Evolutionary conservation across 1,284 basidiomycete species (phyloP).

Genomic region (Rhizopogon hawkerae): DNA sequence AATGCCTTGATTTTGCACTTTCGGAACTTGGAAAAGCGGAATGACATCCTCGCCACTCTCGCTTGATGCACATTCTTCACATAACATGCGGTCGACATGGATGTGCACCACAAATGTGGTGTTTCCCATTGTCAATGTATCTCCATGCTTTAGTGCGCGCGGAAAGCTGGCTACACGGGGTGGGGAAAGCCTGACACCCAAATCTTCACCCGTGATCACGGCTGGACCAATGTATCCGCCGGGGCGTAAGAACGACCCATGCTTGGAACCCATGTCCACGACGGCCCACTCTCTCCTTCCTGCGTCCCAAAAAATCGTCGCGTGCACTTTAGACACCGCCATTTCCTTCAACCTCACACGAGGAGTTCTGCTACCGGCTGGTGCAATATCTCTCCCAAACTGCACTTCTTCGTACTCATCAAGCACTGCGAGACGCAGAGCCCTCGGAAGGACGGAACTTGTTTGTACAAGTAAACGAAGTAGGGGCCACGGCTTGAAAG

Average conservation of each 20-base stretch:
- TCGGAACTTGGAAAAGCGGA: slow-evolving; percentile 43
- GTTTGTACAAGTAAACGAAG: slow-evolving; percentile 51
- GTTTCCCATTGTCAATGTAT: slow-evolving; percentile 55
- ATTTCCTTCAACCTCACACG: slow-evolving; percentile 71
- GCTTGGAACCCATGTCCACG: slow-evolving; percentile 76
- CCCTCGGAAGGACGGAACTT: slow-evolving; percentile 43
- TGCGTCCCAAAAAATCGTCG: slow-evolving; percentile 63
- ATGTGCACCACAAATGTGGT: slow-evolving; percentile 65
- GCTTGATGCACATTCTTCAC: slow-evolving; percentile 46
- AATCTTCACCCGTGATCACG: slow-evolving; percentile 9
- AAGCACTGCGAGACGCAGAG: slow-evolving; percentile 46
- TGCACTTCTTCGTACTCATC: slow-evolving; percentile 59
- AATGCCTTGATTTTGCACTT: slow-evolving; percentile 20
- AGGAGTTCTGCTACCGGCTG: slow-evolving; percentile 42
- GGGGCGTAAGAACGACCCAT: slow-evolving; percentile 58
- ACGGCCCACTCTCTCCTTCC: slow-evolving; percentile 51
- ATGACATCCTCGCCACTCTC: slow-evolving; percentile 39
- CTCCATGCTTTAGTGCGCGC: slow-evolving; percentile 50
- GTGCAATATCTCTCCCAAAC: slow-evolving; percentile 57
- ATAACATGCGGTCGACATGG: slow-evolving; percentile 52
- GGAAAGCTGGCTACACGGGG: slow-evolving; percentile 61
- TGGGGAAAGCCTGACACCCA: slow-evolving; percentile 49
- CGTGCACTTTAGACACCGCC: slow-evolving; percentile 72
- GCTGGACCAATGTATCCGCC: slow-evolving; percentile 13
- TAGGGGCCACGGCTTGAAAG: slow-evolving; percentile 19